Evolutionary conservation across 371 early-diverging fungal genomes (phyloP), one percentile per base, ranked within the genome.

Genomic region (Apophysomyces sp.): DNA sequence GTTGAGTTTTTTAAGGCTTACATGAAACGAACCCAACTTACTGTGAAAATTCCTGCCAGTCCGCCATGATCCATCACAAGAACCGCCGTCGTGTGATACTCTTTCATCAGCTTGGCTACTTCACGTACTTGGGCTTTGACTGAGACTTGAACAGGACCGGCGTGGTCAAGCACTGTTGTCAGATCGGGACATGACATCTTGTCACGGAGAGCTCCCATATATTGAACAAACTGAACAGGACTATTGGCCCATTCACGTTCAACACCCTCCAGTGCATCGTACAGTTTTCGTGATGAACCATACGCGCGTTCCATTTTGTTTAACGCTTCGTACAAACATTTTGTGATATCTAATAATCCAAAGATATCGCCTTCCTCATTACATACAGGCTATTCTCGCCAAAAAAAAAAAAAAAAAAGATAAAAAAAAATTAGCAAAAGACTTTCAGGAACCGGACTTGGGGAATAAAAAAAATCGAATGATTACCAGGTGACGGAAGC

Each of bases 291-390:
- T 52, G 92, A 91, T 39, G 93, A 91, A 57, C 88, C 88, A 74
- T 92, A 91, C 27, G 94, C 94, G 27, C 91, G 85, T 68, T 95
- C 96, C 74, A 97, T 85, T 61, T 94, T 93, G 60, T 94, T 95
- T 32, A 97, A 75, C 26, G 94, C 90, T 63, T 95, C 95, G 70
- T 92, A 95, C 64, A 97, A 82, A 73, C 95, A 94, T 65, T 94
- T 94, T 57, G 96, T 95, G 66, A 97, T 94, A 74, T 97, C 97
- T 53, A 96, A 77, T 53, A 95, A 70, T 15, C 97, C 96, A 54
- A 96, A 92, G 40, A 97, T 92, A 64, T 93, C 94, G 39, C 88
- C 91, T 65, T 88, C 85, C 61, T 90, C 89, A 68, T 88, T 85
- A 68, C 92, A 89, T 29, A 92, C 92, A 0, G 91, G 93, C 70